Evolutionary conservation across 768 basidiomycete genomes (phyloP).

Genomic region (Russula compacta): DNA sequence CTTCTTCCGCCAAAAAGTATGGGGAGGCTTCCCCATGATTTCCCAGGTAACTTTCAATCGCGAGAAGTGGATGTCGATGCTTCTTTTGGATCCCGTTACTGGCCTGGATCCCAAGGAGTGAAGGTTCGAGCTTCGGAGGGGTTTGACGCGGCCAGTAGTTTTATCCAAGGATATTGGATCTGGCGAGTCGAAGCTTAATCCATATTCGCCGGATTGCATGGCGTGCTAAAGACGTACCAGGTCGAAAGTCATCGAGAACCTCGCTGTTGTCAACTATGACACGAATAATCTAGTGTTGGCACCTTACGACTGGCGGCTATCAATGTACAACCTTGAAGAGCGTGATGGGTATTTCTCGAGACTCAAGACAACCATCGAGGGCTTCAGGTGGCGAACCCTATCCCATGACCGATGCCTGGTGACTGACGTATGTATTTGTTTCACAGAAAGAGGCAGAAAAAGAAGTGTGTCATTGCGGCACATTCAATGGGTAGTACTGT

Average conservation of each 20-base stretch:
- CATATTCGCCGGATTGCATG: neutral
- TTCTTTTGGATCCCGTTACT: slow-evolving; percentile 86
- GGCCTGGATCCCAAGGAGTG: slow-evolving; percentile 78
- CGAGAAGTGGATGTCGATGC: slow-evolving; percentile 82
- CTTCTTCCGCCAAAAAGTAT: slow-evolving; percentile 87
- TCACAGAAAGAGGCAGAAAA: slow-evolving; percentile 52
- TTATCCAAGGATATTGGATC: slow-evolving; percentile 91
- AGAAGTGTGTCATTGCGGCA: slow-evolving; percentile 75
- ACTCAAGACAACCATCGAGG: slow-evolving; percentile 74
- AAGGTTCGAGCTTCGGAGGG: slow-evolving; percentile 92
- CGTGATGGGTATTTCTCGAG: slow-evolving; percentile 84
- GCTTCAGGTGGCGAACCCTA: slow-evolving; percentile 43
- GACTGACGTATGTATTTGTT: neutral
- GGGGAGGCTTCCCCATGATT: slow-evolving; percentile 77
- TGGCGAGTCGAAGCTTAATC: slow-evolving; percentile 41
- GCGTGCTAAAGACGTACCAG: slow-evolving; percentile 29
- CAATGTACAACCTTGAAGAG: slow-evolving; percentile 85
- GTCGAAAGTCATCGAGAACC: slow-evolving; percentile 90
- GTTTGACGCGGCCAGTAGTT: slow-evolving; percentile 78
- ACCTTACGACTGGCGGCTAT: slow-evolving; percentile 86
- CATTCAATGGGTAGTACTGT: slow-evolving; percentile 86
- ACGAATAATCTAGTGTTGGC: slow-evolving; percentile 79
- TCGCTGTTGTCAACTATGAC: slow-evolving; percentile 89
- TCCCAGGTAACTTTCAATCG: slow-evolving; percentile 76
- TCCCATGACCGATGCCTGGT: neutral